Conservation (phyloP, 176 grass and related monocot species). For the Neostapfia colusana region DNA sequence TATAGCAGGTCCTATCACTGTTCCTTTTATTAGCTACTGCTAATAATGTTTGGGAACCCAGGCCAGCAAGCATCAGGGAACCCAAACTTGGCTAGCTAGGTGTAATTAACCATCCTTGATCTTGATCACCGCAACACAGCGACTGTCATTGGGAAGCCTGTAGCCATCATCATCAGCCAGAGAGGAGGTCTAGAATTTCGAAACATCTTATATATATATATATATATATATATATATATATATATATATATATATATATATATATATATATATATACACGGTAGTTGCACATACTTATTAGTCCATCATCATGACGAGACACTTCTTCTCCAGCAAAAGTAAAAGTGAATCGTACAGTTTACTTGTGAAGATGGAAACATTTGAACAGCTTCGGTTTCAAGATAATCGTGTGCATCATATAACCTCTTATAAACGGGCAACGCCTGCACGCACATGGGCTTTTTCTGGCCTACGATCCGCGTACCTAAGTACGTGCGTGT, state of each 20-base stretch:
- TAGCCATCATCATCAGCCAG: not conserved
- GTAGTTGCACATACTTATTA: too few species aligned
- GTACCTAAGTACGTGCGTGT: conserved; percentile 19
- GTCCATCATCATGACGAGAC: too few species aligned
- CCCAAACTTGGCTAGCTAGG: conserved; percentile 16
- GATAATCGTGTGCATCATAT: not conserved
- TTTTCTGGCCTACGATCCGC: not conserved
- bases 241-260: too few species aligned
- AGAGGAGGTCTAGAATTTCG: not conserved
- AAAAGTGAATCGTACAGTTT: too few species aligned
- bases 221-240: too few species aligned
- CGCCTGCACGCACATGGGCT: not conserved
- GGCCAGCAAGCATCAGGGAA: not conserved
- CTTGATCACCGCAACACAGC: conserved; percentile 10
- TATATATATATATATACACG: too few species aligned
- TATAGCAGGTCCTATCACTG: not conserved
- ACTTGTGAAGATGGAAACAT: not conserved
- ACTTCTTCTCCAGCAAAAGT: too few species aligned
- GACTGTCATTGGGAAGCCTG: not conserved
- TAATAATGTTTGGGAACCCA: not conserved
- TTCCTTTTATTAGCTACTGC: not conserved
- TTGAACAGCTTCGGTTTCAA: too few species aligned
- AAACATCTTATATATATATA: too few species aligned
- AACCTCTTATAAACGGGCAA: not conserved
- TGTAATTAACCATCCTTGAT: conserved; percentile 23